A percentile compares a stretch with the other conserved stretches of the same genome.
phyloP scores from a whole-genome alignment of 257 asterid genomes.

The Lavandula angustifolia region DNA sequence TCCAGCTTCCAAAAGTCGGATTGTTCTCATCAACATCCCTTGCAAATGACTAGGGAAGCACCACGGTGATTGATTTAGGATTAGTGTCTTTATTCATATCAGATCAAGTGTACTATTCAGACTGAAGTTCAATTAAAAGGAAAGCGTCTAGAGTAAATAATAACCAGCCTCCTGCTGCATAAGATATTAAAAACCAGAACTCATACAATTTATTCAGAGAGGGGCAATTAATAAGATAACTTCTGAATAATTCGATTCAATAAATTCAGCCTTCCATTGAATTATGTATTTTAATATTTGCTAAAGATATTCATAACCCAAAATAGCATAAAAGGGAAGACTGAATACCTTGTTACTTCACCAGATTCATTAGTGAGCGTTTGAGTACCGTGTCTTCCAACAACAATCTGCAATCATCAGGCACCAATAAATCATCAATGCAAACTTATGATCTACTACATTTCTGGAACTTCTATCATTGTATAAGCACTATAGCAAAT shows the following conservation, averaged over 20 bases:
- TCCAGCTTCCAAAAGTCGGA: slow-evolving; percentile 97
- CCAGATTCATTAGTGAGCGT: slow-evolving; percentile 92
- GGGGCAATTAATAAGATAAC: neutral
- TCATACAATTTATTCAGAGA: neutral
- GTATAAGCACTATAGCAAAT: too few species aligned
- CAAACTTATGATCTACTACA: too few species aligned
- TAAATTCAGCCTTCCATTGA: neutral
- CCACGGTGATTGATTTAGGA: neutral
- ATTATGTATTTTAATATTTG: neutral
- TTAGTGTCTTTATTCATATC: neutral
- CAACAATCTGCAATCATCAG: slow-evolving; percentile 60
- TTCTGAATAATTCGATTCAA: slow-evolving; percentile 3
- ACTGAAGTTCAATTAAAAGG: slow-evolving; percentile 4
- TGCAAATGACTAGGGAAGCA: slow-evolving; percentile 70
- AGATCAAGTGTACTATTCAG: neutral
- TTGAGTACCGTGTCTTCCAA: slow-evolving; percentile 80
- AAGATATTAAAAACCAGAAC: slow-evolving; percentile 5
- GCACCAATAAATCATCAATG: slow-evolving; percentile 4
- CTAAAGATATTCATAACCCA: neutral
- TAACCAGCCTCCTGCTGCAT: slow-evolving; percentile 5
- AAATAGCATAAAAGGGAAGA: neutral
- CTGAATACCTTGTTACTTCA: slow-evolving; percentile 75
- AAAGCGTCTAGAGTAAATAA: slow-evolving; percentile 1
- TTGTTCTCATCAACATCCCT: slow-evolving; percentile 93
- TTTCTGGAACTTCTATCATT: too few species aligned